These are phyloP conservation scores for Trifolium pratense DNA, from an alignment of 306 rosid species.

Conservation along the genomic window DNA sequence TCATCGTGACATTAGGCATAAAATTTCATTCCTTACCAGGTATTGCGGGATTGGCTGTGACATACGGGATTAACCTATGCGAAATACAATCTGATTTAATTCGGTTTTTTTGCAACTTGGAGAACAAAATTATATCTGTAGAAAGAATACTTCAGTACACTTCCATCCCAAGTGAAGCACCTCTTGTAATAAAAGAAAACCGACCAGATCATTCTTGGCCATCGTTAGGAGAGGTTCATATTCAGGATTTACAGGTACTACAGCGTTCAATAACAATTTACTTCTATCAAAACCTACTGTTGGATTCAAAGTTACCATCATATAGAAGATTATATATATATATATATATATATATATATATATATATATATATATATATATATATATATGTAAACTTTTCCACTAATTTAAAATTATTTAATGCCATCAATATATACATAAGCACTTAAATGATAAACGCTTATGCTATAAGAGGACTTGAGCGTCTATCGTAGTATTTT, in stretches of 20 bases:
- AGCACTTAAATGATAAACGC: no score
- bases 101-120: conserved; percentile 64
- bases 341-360: no score
- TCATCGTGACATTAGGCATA: conserved; percentile 13
- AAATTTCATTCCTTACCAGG: conserved; percentile 44
- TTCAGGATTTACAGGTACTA: conserved; percentile 72
- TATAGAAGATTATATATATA: background rate
- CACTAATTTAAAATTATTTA: background rate
- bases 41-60: conserved; percentile 85
- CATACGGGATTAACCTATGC: conserved; percentile 78
- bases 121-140: conserved; percentile 84
- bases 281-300: background rate
- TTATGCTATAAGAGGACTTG: no score
- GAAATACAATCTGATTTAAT: conserved; percentile 52
- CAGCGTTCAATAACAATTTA: background rate
- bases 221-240: conserved; percentile 67
- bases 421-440: background rate
- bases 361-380: no score
- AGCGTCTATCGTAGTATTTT: background rate
- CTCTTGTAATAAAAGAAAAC: conserved; percentile 61
- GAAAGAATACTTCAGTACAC: conserved; percentile 87
- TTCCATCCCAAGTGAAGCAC: conserved; percentile 74
- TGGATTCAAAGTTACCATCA: background rate
- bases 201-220: conserved; percentile 76
- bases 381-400: background rate